A percentile compares a stretch with the other conserved stretches of the same genome.
Evolutionary conservation across 2,329 filamentous ascomycete genomes (phyloP).

Genomic region (Epichloe amarillans): DNA sequence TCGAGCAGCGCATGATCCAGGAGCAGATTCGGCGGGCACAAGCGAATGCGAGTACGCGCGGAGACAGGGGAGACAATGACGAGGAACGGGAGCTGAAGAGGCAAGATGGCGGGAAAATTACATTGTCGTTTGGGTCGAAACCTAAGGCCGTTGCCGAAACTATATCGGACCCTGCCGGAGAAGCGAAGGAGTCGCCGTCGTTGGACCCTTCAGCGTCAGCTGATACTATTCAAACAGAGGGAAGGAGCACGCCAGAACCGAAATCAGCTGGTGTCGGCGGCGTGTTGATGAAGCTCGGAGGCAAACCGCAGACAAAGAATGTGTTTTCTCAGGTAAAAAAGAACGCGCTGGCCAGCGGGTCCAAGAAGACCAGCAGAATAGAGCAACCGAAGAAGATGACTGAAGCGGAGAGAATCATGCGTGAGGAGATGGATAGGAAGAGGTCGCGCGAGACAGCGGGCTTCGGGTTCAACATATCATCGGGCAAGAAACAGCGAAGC

Average conservation of each 20-base stretch:
- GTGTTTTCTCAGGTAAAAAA: constrained; percentile 62
- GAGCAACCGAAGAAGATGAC: constrained; percentile 71
- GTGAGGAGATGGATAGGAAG: constrained; percentile 64
- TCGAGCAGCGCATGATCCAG: constrained; percentile 69
- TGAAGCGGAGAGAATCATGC: constrained; percentile 81
- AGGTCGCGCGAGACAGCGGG: constrained; percentile 36
- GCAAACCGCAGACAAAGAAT: constrained; percentile 59
- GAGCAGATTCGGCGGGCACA: constrained; percentile 73
- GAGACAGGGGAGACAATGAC: constrained; percentile 27
- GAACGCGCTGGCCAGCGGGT: constrained; percentile 48
- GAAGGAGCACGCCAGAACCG: constrained; percentile 12
- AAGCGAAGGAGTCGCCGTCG: constrained; percentile 7
- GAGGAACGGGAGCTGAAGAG: constrained; percentile 38
- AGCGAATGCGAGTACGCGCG: constrained; percentile 30
- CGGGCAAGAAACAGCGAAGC: constrained; percentile 39
- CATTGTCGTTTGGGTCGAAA: constrained; percentile 49
- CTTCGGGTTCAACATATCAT: constrained; percentile 32
- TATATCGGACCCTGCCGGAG: constrained; percentile 1
- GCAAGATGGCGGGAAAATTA: constrained; percentile 64
- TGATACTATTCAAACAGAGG: constrained; percentile 5
- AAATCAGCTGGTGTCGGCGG: constrained; percentile 21
- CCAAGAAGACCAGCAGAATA: constrained; percentile 46
- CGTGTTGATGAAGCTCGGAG: constrained; percentile 51
- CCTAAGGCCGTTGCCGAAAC: constrained; percentile 11
- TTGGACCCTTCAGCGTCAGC: constrained; percentile 11